Evolutionary conservation across 2,329 filamentous ascomycete genomes (phyloP).

Genomic region (Penicillium concentricum): DNA sequence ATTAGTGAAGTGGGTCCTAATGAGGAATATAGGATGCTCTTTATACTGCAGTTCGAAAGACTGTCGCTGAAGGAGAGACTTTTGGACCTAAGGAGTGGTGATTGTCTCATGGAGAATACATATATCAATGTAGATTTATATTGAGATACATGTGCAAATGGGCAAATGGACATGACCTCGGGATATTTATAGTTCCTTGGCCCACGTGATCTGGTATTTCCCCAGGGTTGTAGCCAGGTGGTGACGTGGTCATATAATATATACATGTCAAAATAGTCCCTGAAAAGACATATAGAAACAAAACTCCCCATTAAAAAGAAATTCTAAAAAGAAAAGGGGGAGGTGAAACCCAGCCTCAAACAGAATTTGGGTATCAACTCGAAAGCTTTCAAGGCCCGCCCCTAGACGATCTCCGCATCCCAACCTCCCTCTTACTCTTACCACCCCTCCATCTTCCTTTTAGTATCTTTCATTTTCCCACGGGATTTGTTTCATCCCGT

Average conservation of each 20-base stretch:
- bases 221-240: background rate
- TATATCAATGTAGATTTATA: background rate
- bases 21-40: conserved; percentile 6
- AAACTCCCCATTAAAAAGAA: background rate
- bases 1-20: background rate
- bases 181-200: background rate
- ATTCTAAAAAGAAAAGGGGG: background rate
- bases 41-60: conserved; percentile 17
- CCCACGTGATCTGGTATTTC: background rate
- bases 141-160: background rate
- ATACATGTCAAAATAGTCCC: background rate
- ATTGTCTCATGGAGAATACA: background rate
- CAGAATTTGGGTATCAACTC: conserved; percentile 13
- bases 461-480: background rate
- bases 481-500: conserved; percentile 1
- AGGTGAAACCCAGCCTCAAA: conserved; percentile 7
- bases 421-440: conserved; percentile 10
- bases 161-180: too few species aligned
- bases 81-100: conserved; percentile 16
- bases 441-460: conserved; percentile 3
- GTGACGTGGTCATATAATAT: conserved; percentile 1
- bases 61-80: conserved; percentile 12
- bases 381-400: conserved; percentile 1
- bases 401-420: conserved; percentile 8
- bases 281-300: background rate